These are phyloP conservation scores for Pleurostoma richardsiae DNA, from an alignment of 2,329 filamentous ascomycete species.

Conservation along the genomic window DNA sequence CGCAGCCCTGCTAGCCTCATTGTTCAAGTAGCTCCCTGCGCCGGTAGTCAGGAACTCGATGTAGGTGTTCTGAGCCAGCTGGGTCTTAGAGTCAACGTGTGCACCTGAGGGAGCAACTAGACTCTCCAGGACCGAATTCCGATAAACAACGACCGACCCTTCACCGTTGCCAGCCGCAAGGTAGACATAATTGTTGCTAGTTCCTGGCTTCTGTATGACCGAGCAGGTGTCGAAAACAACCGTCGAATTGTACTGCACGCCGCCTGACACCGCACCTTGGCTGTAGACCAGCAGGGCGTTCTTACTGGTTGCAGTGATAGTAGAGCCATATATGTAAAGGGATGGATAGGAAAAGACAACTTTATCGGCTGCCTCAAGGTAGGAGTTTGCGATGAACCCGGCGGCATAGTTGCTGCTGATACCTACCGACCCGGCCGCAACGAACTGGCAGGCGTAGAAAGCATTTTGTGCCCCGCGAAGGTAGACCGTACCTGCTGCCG, in stretches of 20 bases:
- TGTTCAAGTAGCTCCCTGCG: constrained; percentile 30
- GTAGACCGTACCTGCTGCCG: constrained; percentile 19
- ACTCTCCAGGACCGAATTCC: constrained; percentile 28
- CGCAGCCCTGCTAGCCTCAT: constrained; percentile 21
- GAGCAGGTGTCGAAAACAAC: constrained; percentile 32
- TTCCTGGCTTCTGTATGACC: constrained; percentile 24
- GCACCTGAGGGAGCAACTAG: constrained; percentile 29
- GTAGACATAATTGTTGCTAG: constrained; percentile 30
- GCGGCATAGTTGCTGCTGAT: constrained; percentile 22
- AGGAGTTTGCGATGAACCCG: constrained; percentile 35
- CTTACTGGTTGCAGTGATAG: constrained; percentile 29
- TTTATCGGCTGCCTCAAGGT: constrained; percentile 36
- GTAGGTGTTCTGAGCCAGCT: constrained; percentile 26
- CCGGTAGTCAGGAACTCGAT: constrained; percentile 35
- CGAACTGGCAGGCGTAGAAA: constrained; percentile 37
- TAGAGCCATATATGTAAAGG: constrained; percentile 35
- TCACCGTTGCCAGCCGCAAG: constrained; percentile 33
- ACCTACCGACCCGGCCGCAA: constrained; percentile 25
- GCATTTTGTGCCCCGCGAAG: constrained; percentile 31
- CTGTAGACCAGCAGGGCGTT: constrained; percentile 31
- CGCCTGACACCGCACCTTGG: constrained; percentile 22
- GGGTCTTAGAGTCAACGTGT: constrained; percentile 22
- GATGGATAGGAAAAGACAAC: constrained; percentile 32
- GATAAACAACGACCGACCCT: constrained; percentile 33
- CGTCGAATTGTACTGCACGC: constrained; percentile 29